phyloP scores from a whole-genome alignment of 2,329 filamentous ascomycete genomes.

The Aspergillus ustus region DNA sequence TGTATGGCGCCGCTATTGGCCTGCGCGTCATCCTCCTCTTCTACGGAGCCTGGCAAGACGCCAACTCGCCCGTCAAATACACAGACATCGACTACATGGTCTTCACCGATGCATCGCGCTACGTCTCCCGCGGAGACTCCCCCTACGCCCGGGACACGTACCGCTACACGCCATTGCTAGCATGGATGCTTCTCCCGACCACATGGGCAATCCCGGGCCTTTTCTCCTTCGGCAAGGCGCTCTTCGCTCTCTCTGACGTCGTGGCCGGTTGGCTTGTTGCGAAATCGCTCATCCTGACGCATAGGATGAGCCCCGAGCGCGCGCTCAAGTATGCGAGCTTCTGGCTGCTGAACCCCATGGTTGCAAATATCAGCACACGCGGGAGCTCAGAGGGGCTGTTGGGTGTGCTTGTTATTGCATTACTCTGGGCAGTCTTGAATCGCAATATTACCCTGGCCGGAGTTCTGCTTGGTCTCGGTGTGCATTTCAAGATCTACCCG shows the following conservation, averaged over 20 bases:
- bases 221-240: slow-evolving; percentile 80
- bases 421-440: slow-evolving; percentile 80
- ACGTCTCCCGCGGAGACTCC: slow-evolving; percentile 67
- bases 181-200: slow-evolving; percentile 88
- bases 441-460: slow-evolving; percentile 70
- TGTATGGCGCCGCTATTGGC: slow-evolving; percentile 51
- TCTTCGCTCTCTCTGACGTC: slow-evolving; percentile 85
- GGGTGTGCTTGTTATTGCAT: slow-evolving; percentile 78
- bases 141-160: slow-evolving; percentile 94
- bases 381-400: slow-evolving; percentile 92
- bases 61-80: slow-evolving; percentile 90
- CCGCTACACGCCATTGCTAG: slow-evolving; percentile 91
- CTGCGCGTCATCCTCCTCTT: slow-evolving; percentile 76
- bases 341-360: slow-evolving; percentile 98
- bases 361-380: slow-evolving; percentile 92
- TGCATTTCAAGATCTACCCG: slow-evolving; percentile 99
- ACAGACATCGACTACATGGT: slow-evolving; percentile 99
- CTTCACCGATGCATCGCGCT: slow-evolving; percentile 92
- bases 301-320: slow-evolving; percentile 54
- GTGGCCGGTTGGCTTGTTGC: slow-evolving; percentile 80
- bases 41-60: slow-evolving; percentile 92
- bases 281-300: slow-evolving; percentile 54
- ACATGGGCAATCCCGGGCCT: slow-evolving; percentile 53
- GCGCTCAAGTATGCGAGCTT: slow-evolving; percentile 81
- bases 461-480: slow-evolving; percentile 75